Evolutionary conservation across 1,284 basidiomycete genomes (phyloP).

Genomic region (Cryptococcus deneoformans): DNA sequence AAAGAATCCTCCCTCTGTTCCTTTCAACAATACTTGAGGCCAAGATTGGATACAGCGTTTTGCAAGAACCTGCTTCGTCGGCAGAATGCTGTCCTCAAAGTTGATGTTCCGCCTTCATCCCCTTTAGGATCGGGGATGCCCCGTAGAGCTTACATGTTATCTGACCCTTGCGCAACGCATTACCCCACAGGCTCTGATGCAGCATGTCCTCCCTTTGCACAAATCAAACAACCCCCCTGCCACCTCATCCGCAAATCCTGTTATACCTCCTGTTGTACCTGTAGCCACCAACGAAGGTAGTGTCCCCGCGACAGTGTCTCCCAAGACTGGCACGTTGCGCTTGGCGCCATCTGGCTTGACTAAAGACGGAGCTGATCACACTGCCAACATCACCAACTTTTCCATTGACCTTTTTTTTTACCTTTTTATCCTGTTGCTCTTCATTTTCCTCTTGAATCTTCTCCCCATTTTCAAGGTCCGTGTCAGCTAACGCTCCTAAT

Average conservation of each 20-base stretch:
- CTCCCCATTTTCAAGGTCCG: too few relatives aligned
- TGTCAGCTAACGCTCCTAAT: too few relatives aligned
- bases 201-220: conserved; percentile 48
- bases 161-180: conserved; percentile 73
- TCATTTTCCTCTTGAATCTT: too few relatives aligned
- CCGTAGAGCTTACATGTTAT: conserved; percentile 46
- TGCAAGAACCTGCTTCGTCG: conserved; percentile 65
- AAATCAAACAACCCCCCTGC: conserved; percentile 2
- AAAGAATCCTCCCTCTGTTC: too few relatives aligned
- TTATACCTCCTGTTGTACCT: neutral
- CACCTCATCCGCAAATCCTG: conserved; percentile 10
- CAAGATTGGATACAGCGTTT: conserved; percentile 62
- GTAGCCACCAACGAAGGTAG: neutral
- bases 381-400: neutral
- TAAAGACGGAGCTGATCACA: neutral
- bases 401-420: too few relatives aligned
- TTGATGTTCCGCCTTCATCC: conserved; percentile 35
- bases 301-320: neutral
- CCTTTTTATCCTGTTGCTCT: too few relatives aligned
- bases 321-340: neutral
- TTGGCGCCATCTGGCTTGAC: neutral
- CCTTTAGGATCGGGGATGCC: conserved; percentile 32
- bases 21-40: too few relatives aligned
- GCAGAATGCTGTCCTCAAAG: conserved; percentile 60
- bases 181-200: conserved; percentile 51